Evolutionary conservation across 768 basidiomycete genomes (phyloP), one percentile per base, ranked within the genome.

Genomic region (Mycena epipterygia): DNA sequence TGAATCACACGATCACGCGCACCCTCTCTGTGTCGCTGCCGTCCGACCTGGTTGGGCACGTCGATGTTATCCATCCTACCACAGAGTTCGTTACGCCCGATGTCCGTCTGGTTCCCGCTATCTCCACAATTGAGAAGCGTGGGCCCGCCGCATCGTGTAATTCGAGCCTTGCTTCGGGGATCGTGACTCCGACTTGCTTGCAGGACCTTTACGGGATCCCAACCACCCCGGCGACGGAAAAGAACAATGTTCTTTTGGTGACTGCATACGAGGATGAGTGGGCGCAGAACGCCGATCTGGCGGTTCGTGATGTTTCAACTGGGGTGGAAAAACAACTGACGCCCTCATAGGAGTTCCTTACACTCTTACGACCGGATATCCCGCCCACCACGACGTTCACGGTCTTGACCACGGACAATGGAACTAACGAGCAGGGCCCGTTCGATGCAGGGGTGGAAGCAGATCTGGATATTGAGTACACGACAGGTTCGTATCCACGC

Each of bases 161-260:
- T 75, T 32, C 12, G 5, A 64, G n/a, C n/a, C n/a, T n/a, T n/a
- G n/a, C n/a, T n/a, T n/a, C n/a, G n/a, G n/a, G n/a, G n/a, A n/a
- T n/a, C n/a, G n/a, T 77, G 48, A 75, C 73, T 32, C 76, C 76
- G 29, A 67, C 73, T 14, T 77, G 76, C 57, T 71, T 78, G 6
- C 74, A 70, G 56, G 73, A 68, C 8, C 55, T 78, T 25, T 78
- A 78, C 63, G 74, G 71, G 25, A 76, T 78, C 57, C 77, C 77
- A 16, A 64, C 62, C 19, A 75, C 76, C 12, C 64, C 57, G 23
- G 75, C 73, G 16, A 72, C 75, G 21, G 70, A 74, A 52, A n/a
- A 59, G 30, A 66, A 57, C 53, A 76, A 74, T 58, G 39, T 52
- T 41, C 58, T 77, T 27, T 72, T 70, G 19, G 75, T 77, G 0